A percentile compares a stretch with the other conserved stretches of the same genome.
Evolutionary conservation across 768 basidiomycete species (phyloP).

Genomic region (Lactarius psammicola): DNA sequence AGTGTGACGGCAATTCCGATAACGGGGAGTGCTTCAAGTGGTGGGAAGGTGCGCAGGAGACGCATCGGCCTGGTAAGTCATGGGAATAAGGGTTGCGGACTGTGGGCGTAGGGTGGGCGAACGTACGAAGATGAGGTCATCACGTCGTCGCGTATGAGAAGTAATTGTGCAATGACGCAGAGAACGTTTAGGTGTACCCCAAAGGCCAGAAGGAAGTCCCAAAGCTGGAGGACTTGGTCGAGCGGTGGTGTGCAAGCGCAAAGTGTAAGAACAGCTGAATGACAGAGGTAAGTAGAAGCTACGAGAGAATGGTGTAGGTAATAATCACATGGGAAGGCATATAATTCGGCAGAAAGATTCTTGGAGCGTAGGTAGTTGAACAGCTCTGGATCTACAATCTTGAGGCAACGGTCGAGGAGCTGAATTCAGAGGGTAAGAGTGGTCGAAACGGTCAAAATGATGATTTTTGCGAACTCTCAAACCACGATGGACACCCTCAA

Average conservation of each 20-base stretch:
- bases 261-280: slow-evolving; percentile 82
- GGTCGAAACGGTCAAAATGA: background rate
- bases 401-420: slow-evolving; percentile 91
- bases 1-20: slow-evolving; percentile 93
- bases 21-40: slow-evolving; percentile 81
- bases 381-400: slow-evolving; percentile 87
- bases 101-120: slow-evolving; percentile 5
- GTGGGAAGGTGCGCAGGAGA: slow-evolving; percentile 89
- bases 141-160: slow-evolving; percentile 87
- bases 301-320: slow-evolving; percentile 25
- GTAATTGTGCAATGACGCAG: slow-evolving; percentile 93
- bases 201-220: slow-evolving; percentile 97
- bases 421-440: slow-evolving; percentile 35
- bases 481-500: slow-evolving; percentile 94
- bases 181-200: slow-evolving; percentile 96
- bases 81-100: background rate
- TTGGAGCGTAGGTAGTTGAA: slow-evolving; percentile 80
- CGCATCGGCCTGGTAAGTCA: slow-evolving; percentile 76
- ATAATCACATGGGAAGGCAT: slow-evolving; percentile 93
- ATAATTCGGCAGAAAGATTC: slow-evolving; percentile 92
- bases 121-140: slow-evolving; percentile 82
- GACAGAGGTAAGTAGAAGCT: slow-evolving; percentile 9
- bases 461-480: slow-evolving; percentile 67
- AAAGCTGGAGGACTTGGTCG: slow-evolving; percentile 89
- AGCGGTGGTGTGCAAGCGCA: slow-evolving; percentile 97